Evolutionary conservation across 228 moss, liverwort and hornwort species (phyloP).

Genomic region (Sphagnum magellanicum): DNA sequence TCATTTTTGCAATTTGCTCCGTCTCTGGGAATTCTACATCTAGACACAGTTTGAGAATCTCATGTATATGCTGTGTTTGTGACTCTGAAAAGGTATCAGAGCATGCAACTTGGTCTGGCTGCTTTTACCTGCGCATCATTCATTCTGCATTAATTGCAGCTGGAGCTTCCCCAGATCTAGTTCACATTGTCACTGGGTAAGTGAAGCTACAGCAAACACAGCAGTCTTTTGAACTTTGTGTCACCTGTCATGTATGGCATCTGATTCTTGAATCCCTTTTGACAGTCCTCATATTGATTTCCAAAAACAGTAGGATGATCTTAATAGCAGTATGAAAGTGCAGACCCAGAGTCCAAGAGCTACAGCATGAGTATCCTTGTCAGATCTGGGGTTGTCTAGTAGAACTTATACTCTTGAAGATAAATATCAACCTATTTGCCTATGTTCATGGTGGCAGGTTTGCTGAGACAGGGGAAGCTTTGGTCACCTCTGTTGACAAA

Average conservation of each 20-base stretch:
- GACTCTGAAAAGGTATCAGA: slow-evolving; percentile 34
- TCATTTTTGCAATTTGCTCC: too few species aligned
- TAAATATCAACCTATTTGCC: background rate
- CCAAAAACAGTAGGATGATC: too few species aligned
- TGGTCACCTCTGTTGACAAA: slow-evolving; percentile 46
- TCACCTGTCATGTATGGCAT: too few species aligned
- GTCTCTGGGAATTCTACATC: too few species aligned
- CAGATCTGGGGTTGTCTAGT: too few species aligned
- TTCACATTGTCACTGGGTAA: slow-evolving; percentile 45
- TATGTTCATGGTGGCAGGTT: slow-evolving; percentile 16
- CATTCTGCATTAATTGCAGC: slow-evolving; percentile 34
- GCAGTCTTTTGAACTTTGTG: too few species aligned
- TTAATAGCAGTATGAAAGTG: too few species aligned
- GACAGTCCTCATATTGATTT: too few species aligned
- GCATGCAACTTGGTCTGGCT: slow-evolving; percentile 47
- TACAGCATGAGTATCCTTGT: too few species aligned
- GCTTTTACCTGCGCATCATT: slow-evolving; percentile 41
- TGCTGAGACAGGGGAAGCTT: slow-evolving; percentile 41
- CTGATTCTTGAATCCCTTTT: too few species aligned
- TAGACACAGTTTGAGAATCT: background rate
- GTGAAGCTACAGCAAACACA: background rate
- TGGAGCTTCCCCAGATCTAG: slow-evolving; percentile 39
- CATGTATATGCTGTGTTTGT: background rate
- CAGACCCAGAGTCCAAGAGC: too few species aligned
- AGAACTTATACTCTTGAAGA: too few species aligned